Conservation (phyloP, 1,284 basidiomycete species). For the Tilletia indica region DNA sequence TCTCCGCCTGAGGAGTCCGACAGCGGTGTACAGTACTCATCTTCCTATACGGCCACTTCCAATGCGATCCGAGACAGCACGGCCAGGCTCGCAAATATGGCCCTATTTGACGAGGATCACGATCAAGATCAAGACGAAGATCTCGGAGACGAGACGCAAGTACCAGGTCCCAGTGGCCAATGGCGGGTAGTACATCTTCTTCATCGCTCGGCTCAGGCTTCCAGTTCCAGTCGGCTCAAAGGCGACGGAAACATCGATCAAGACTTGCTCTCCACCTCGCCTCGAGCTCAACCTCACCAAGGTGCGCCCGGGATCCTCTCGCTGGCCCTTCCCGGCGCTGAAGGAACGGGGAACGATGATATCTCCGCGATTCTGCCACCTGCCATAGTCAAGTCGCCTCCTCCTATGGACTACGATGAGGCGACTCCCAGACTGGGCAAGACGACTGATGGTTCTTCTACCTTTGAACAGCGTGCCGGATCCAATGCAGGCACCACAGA, state of each 20-base stretch:
- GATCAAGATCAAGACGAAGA: conserved; percentile 30
- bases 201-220: conserved; percentile 11
- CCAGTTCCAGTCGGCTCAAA: conserved; percentile 11
- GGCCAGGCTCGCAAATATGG: conserved; percentile 49
- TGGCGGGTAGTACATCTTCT: conserved; percentile 5
- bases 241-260: conserved; percentile 15
- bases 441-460: background rate
- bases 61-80: conserved; percentile 48
- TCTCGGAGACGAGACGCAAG: background rate
- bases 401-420: background rate
- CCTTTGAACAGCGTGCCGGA: background rate
- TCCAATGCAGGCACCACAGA: background rate
- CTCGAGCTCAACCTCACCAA: background rate
- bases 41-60: conserved; percentile 51
- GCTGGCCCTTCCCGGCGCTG: background rate
- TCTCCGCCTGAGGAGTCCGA: conserved; percentile 6
- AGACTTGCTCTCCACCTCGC: conserved; percentile 28
- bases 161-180: background rate
- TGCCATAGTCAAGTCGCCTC: background rate
- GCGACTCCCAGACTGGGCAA: background rate
- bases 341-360: background rate
- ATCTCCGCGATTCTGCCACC: background rate
- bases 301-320: background rate
- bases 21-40: conserved; percentile 3
- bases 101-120: conserved; percentile 37